Evolutionary conservation across 2,329 filamentous ascomycete species (phyloP).

Genomic region (Beauveria caledonica): DNA sequence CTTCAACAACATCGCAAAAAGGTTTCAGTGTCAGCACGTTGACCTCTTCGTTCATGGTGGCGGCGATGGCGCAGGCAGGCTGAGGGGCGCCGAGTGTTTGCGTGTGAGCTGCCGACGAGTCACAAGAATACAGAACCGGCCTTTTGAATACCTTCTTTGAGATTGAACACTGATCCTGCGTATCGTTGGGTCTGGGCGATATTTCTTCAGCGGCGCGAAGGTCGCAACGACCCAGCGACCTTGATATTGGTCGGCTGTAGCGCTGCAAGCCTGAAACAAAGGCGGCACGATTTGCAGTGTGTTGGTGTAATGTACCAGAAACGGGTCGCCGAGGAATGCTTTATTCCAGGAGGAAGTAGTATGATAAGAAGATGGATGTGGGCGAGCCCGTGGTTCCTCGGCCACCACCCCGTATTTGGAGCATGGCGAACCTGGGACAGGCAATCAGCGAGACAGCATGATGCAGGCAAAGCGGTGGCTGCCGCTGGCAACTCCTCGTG

Average conservation of each 20-base stretch:
- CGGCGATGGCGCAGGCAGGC: not conserved
- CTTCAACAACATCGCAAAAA: conserved; percentile 45
- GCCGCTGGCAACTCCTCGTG: conserved; percentile 6
- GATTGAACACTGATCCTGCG: not conserved
- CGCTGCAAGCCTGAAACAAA: not conserved
- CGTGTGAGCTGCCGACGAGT: not conserved
- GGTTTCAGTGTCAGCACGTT: conserved; percentile 39
- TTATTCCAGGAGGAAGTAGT: not conserved
- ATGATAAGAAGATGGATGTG: not conserved
- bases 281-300: not conserved
- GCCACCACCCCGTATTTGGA: conserved; percentile 5
- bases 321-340: not conserved
- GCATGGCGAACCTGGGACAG: not conserved
- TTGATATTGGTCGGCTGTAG: not conserved
- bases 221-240: not conserved
- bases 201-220: not conserved
- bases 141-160: not conserved
- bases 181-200: not conserved
- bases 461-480: conserved; percentile 1
- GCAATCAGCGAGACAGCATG: not conserved
- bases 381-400: not conserved
- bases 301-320: not conserved
- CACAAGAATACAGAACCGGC: not conserved
- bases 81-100: not conserved
- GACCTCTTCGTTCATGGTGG: conserved; percentile 32